phyloP scores from a whole-genome alignment of 257 asterid genomes.

The Nicotiana tomentosiformis region DNA sequence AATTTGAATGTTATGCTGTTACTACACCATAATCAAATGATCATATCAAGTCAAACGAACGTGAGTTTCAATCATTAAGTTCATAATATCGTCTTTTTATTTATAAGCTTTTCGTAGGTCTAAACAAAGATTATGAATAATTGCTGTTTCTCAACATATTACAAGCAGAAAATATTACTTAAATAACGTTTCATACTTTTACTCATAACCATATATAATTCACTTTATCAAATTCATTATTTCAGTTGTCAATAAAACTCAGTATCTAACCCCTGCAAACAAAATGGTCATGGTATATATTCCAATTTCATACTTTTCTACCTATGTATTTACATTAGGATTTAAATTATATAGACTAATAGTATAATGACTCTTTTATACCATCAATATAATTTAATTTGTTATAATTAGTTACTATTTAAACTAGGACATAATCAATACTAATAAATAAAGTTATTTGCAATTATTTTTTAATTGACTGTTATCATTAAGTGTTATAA shows the following conservation, averaged over 20 bases:
- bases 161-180: background rate
- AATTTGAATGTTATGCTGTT: background rate
- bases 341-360: too few relatives aligned
- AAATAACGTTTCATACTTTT: background rate
- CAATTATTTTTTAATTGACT: too few relatives aligned
- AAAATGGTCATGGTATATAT: background rate
- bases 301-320: background rate
- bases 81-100: background rate
- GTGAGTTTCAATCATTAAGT: background rate
- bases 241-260: background rate
- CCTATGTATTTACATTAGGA: background rate
- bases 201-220: background rate
- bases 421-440: too few relatives aligned
- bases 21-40: background rate
- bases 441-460: too few relatives aligned
- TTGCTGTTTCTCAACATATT: background rate
- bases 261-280: background rate
- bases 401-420: too few relatives aligned
- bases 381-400: too few relatives aligned
- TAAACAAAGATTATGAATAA: background rate
- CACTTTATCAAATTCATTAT: background rate
- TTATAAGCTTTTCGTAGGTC: background rate
- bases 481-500: background rate
- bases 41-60: background rate
- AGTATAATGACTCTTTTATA: too few relatives aligned